Evolutionary conservation across 768 basidiomycete genomes (phyloP).

Genomic region (Neoboletus subvelutipes): DNA sequence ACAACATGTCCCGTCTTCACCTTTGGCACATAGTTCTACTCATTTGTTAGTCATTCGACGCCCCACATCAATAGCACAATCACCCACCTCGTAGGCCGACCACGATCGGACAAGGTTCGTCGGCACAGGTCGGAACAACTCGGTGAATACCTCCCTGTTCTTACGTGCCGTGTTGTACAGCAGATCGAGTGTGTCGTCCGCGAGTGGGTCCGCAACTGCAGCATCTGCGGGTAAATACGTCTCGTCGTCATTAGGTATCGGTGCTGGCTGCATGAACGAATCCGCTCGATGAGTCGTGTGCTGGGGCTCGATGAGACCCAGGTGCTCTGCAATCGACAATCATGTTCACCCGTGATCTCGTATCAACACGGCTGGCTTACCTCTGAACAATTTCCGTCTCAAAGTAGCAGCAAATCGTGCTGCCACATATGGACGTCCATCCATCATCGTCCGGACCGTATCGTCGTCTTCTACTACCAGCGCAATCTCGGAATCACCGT

Average conservation of each 20-base stretch:
- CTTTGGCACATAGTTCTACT: constrained; percentile 73
- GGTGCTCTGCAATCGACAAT: constrained; percentile 58
- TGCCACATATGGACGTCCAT: constrained; percentile 70
- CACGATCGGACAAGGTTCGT: constrained; percentile 79
- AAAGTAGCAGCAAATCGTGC: constrained; percentile 81
- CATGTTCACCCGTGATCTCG: background rate
- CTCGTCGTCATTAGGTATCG: constrained; percentile 67
- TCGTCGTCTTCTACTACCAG: constrained; percentile 89
- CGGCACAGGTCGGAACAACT: constrained; percentile 84
- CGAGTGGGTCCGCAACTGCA: constrained; percentile 76
- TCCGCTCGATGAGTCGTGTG: constrained; percentile 36
- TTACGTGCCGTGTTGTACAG: constrained; percentile 70
- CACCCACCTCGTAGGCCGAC: constrained; percentile 69
- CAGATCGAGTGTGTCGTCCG: constrained; percentile 54
- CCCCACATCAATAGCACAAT: constrained; percentile 21
- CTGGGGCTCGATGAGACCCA: constrained; percentile 84
- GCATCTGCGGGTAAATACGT: constrained; percentile 55
- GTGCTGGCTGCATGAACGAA: constrained; percentile 79
- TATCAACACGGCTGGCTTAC: constrained; percentile 37
- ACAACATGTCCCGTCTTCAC: constrained; percentile 80
- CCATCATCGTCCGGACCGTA: constrained; percentile 71
- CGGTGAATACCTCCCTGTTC: constrained; percentile 85
- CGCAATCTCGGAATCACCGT: constrained; percentile 94
- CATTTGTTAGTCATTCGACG: constrained; percentile 7
- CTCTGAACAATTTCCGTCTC: constrained; percentile 79